These are phyloP conservation scores for Orbilia quercus DNA, from an alignment of 2,329 filamentous ascomycete species.

Conservation along the genomic window DNA sequence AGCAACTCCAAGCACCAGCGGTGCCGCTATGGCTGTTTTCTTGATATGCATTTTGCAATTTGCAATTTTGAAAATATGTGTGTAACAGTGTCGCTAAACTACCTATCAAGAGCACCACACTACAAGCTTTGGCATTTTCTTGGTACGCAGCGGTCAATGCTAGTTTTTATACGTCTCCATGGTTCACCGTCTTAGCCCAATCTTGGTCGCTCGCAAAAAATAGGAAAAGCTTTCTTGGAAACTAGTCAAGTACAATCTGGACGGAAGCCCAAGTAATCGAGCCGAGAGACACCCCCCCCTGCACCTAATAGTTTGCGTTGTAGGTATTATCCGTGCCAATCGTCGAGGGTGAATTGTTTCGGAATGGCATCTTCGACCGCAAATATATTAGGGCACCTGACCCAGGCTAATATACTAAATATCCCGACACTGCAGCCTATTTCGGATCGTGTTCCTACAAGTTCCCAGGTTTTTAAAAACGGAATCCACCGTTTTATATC, in stretches of 20 bases:
- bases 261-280: constrained; percentile 14
- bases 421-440: constrained; percentile 15
- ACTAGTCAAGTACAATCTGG: too few species aligned
- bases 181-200: neutral
- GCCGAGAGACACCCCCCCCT: constrained; percentile 15
- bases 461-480: constrained; percentile 22
- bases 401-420: constrained; percentile 10
- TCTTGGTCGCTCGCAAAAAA: neutral
- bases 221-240: neutral
- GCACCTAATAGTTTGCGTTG: neutral
- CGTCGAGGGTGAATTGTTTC: neutral
- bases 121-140: constrained; percentile 21
- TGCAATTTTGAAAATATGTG: neutral
- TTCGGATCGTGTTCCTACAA: constrained; percentile 38
- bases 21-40: constrained; percentile 14
- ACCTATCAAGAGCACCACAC: constrained; percentile 18
- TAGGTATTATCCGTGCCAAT: neutral
- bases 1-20: constrained; percentile 20
- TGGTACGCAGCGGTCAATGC: constrained; percentile 5
- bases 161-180: constrained; percentile 7
- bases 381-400: neutral
- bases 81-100: neutral
- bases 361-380: neutral
- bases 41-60: constrained; percentile 16
- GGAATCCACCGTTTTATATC: constrained; percentile 22